These are phyloP conservation scores for Rosa persica DNA, from an alignment of 306 rosid species.

Conservation along the genomic window DNA sequence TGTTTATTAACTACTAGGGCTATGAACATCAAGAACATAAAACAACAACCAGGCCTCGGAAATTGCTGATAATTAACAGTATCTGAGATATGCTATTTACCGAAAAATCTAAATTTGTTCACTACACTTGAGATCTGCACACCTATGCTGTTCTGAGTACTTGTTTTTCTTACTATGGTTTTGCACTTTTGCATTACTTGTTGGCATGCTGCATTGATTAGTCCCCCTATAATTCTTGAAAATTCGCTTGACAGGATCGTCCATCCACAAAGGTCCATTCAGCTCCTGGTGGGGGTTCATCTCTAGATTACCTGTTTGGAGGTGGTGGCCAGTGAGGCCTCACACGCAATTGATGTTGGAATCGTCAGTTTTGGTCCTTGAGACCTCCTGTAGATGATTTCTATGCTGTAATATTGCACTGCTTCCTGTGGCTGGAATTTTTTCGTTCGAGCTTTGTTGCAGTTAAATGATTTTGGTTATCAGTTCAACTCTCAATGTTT, in stretches of 20 bases:
- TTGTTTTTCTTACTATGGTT: not conserved
- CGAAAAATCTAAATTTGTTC: not conserved
- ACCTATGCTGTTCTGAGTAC: not conserved
- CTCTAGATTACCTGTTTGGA: slow-evolving; percentile 26
- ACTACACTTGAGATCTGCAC: not conserved
- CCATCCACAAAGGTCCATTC: slow-evolving; percentile 24
- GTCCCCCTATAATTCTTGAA: not conserved
- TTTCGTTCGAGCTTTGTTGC: not conserved
- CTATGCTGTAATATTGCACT: not conserved
- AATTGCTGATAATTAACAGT: not conserved
- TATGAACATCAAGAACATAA: not conserved
- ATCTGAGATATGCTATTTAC: not conserved
- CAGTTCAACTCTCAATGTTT: not conserved
- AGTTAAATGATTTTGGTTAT: not conserved
- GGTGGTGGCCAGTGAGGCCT: slow-evolving; percentile 21
- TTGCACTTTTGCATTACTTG: not conserved
- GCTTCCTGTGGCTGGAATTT: not conserved
- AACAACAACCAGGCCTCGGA: not conserved
- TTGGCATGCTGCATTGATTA: not conserved
- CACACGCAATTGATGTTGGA: not conserved
- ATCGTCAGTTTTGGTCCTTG: not conserved
- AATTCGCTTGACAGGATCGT: slow-evolving; percentile 8
- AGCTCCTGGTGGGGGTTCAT: slow-evolving; percentile 26
- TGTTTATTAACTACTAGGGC: not conserved
- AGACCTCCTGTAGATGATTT: slow-evolving; percentile 15